These are phyloP conservation scores for Rhododendron vialii DNA, from an alignment of 148 eudicot genomes.

Conservation along the genomic window DNA sequence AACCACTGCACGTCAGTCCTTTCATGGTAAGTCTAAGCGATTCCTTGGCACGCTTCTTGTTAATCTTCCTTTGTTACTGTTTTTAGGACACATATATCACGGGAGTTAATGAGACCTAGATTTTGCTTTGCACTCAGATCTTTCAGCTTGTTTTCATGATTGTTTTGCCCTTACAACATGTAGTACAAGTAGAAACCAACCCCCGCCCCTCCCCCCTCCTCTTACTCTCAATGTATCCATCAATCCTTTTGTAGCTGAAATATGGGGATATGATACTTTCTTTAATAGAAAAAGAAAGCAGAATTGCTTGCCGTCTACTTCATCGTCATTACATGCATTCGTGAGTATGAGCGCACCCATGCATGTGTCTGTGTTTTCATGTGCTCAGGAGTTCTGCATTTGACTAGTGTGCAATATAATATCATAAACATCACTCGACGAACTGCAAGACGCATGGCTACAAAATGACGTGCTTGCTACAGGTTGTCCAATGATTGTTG, in stretches of 20 bases:
- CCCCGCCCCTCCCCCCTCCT: neutral
- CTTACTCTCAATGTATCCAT: neutral
- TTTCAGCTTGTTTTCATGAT: neutral
- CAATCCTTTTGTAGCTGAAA: neutral
- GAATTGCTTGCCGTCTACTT: neutral
- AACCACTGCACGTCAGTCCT: conserved; percentile 89
- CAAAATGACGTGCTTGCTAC: neutral
- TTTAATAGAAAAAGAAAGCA: neutral
- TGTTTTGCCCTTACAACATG: neutral
- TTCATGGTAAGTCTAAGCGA: conserved; percentile 66
- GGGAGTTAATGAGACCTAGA: neutral
- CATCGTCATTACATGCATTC: neutral
- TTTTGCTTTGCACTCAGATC: neutral
- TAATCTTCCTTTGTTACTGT: neutral
- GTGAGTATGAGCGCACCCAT: neutral
- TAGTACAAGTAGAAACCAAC: neutral
- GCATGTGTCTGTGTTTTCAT: neutral
- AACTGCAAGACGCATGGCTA: neutral
- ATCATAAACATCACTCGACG: neutral
- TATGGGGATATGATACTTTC: neutral
- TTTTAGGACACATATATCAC: neutral
- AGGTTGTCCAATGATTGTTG: neutral
- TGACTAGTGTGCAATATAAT: neutral
- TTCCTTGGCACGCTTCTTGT: neutral
- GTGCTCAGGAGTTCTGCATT: neutral